Evolutionary conservation across 129 eudicot genomes (phyloP).

Genomic region (Ambrosia artemisiifolia): DNA sequence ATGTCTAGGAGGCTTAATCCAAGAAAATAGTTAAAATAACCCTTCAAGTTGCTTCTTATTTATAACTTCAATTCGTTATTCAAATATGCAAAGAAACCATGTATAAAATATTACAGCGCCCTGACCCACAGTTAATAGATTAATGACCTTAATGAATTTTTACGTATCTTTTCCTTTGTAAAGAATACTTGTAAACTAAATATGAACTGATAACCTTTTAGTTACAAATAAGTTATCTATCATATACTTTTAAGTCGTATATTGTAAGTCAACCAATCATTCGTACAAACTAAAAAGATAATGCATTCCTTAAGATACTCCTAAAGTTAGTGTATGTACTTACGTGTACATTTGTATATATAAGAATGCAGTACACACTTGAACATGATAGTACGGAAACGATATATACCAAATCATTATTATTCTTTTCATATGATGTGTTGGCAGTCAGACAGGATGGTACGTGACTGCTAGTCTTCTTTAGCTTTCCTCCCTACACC

Average conservation of each 20-base stretch:
- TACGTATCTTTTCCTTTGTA: not conserved
- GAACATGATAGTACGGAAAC: constrained; percentile 5
- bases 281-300: not conserved
- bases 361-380: not conserved
- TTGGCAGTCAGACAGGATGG: constrained; percentile 21
- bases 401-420: not conserved
- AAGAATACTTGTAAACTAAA: not conserved
- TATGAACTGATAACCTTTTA: not conserved
- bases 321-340: constrained; percentile 4
- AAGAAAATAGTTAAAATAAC: too few species aligned
- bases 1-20: too few species aligned
- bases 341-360: not conserved
- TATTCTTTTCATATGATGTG: not conserved
- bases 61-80: too few species aligned
- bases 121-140: not conserved
- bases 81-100: too few species aligned
- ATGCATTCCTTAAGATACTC: not conserved
- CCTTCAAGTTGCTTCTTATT: too few species aligned
- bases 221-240: constrained; percentile 12
- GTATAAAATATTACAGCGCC: too few species aligned
- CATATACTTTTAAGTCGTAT: not conserved
- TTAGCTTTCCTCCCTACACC: not conserved
- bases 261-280: not conserved
- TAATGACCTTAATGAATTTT: not conserved
- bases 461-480: not conserved